Conservation (phyloP, 768 basidiomycete species). For the Macrolepiota fuliginosa region DNA sequence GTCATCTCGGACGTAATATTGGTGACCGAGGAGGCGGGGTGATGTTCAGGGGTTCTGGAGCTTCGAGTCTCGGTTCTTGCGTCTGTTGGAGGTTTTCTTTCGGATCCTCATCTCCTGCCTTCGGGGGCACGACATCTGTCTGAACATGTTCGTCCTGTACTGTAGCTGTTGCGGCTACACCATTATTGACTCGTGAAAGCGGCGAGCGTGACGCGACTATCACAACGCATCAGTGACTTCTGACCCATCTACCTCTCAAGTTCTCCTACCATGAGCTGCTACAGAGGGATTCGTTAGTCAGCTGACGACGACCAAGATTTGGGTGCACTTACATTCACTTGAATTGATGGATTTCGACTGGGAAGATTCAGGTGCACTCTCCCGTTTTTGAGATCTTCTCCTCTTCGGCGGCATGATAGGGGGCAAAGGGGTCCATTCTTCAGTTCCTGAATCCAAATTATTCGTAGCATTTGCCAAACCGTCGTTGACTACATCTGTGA, state of each 20-base stretch:
- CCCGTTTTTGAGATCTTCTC: slow-evolving; percentile 8
- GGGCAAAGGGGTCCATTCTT: slow-evolving; percentile 1
- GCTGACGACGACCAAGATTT: too few species aligned
- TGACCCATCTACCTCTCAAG: slow-evolving; percentile 6
- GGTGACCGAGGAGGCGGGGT: neutral
- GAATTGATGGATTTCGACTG: neutral
- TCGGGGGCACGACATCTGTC: neutral
- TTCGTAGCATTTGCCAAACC: neutral
- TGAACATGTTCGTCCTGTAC: neutral
- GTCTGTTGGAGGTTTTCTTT: neutral
- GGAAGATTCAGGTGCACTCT: neutral
- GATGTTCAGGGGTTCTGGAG: slow-evolving; percentile 6
- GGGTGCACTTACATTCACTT: neutral
- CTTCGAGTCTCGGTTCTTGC: slow-evolving; percentile 12
- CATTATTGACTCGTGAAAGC: neutral
- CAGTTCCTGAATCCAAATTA: neutral
- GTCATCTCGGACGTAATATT: slow-evolving; percentile 19
- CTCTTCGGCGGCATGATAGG: slow-evolving; percentile 4
- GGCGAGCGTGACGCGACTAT: neutral
- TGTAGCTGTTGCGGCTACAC: neutral
- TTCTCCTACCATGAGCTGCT: slow-evolving; percentile 11
- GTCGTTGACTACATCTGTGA: neutral
- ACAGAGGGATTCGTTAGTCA: neutral
- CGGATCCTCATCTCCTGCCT: neutral
- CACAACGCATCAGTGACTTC: slow-evolving; percentile 10